A percentile compares a stretch with the other conserved stretches of the same genome.
Conservation (phyloP, 306 rosid species). For the Pyrus bretschneideri region DNA sequence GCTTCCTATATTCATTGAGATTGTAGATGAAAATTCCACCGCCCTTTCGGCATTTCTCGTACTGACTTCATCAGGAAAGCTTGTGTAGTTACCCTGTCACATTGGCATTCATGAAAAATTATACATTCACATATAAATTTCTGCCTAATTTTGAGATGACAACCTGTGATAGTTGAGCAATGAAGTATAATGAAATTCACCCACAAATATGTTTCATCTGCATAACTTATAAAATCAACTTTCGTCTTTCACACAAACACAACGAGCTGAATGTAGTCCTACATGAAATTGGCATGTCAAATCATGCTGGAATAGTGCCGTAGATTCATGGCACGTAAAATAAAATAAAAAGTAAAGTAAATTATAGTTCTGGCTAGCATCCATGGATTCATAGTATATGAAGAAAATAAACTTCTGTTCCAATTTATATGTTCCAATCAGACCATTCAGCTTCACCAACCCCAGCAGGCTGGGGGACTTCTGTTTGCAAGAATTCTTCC, state of each 20-base stretch:
- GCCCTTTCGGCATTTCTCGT: neutral
- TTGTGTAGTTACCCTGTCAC: neutral
- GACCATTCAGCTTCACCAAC: conserved; percentile 59
- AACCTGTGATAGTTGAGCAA: neutral
- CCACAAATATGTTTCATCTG: neutral
- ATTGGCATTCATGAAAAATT: neutral
- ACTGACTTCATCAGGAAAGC: neutral
- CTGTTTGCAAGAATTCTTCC: conserved; percentile 22
- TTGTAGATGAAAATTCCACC: neutral
- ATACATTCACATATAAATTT: neutral
- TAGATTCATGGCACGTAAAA: neutral
- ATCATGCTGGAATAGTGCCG: neutral
- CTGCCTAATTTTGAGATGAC: neutral
- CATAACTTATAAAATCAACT: neutral
- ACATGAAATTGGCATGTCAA: neutral
- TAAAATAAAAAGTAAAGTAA: neutral
- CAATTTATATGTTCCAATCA: conserved; percentile 35
- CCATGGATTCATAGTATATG: too few relatives aligned
- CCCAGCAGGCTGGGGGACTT: conserved; percentile 32
- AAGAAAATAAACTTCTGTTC: neutral
- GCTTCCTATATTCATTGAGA: neutral
- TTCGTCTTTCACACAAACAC: neutral
- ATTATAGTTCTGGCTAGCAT: neutral
- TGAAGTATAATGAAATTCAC: neutral
- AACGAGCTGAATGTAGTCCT: neutral